Evolutionary conservation across 129 eudicot species (phyloP), one percentile per base, ranked within the genome.

Genomic region (Mikania micrantha): DNA sequence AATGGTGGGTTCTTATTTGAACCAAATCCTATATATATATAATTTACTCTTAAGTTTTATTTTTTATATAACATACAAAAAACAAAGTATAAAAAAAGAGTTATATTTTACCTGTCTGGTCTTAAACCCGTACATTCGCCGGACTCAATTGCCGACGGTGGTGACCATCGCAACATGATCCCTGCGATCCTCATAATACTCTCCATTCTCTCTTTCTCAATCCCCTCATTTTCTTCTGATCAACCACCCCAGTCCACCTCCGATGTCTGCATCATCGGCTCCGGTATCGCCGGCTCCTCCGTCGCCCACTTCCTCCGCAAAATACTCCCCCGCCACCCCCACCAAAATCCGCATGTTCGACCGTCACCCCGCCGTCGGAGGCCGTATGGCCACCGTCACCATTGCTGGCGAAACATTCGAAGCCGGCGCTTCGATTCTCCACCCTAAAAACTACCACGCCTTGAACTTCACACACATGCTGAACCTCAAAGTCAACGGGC

Each of bases 391-490:
- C 34, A 86, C 98, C 6, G 92, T 92, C 60, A 65, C 86, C 22
- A 48, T 92, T 57, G 78, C 78, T 79, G 91, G 89, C 31, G 73
- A 92, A 15, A 88, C 91, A 0, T 88, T 92, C 75, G 98, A 92
- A 61, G 96, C 98, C 60, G 98, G 98, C 21, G 98, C 89, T 0
- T 86, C 98, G 0, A 88, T 92, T 75, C 85, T 92, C 21, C 98
- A 92, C 60, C 98, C 98, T 0, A 85, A 84, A 67, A 92, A 92
- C 75, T 88, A 85, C 70, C 89, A 92, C 75, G 90, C 87, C 38
- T 50, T 80, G 82, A 82, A 82, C 40, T 92, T 70, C 59, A 84
- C 91, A 1, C 65, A 73, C 3, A 38, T 59, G 40, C 67, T 92
- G 66, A 66, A 69, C 34, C 83, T 88, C 6, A 67, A 69, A 19